Percentiles rank a stretch among this genome's conserved stretches.
phyloP scores from a whole-genome alignment of 1,284 basidiomycete genomes.

The Stygiomarasmius scandens region DNA sequence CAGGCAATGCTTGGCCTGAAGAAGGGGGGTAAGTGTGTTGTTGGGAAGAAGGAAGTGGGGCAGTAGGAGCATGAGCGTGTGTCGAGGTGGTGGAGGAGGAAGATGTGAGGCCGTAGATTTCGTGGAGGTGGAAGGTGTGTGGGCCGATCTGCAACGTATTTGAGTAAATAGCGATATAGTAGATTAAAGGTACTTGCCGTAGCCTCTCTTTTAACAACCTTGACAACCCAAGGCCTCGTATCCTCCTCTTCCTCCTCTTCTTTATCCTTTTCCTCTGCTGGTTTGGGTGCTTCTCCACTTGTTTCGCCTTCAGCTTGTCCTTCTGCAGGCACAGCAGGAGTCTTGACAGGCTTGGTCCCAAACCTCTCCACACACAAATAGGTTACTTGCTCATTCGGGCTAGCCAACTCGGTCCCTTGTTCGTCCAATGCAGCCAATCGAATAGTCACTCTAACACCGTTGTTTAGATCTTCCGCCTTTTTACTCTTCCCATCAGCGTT shows the following conservation, averaged over 20 bases:
- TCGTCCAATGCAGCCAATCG: slow-evolving; percentile 77
- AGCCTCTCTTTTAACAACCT: slow-evolving; percentile 87
- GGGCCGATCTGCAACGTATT: slow-evolving; percentile 67
- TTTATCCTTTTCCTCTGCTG: slow-evolving; percentile 2
- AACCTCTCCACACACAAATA: slow-evolving; percentile 84
- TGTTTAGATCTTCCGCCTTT: slow-evolving; percentile 49
- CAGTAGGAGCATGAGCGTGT: slow-evolving; percentile 41
- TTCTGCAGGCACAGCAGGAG: neutral
- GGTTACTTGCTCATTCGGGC: slow-evolving; percentile 82
- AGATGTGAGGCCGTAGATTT: slow-evolving; percentile 85
- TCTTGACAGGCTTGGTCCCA: slow-evolving; percentile 38
- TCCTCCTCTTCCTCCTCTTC: slow-evolving; percentile 43
- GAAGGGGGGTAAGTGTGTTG: slow-evolving; percentile 50
- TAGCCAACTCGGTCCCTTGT: slow-evolving; percentile 61
- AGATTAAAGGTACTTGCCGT: slow-evolving; percentile 46
- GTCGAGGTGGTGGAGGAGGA: slow-evolving; percentile 56
- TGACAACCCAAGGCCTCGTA: slow-evolving; percentile 78
- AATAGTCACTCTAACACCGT: slow-evolving; percentile 78
- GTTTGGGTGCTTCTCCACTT: neutral
- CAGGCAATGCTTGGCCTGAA: slow-evolving; percentile 30
- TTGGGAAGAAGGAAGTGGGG: slow-evolving; percentile 41
- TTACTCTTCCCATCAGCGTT: slow-evolving; percentile 37
- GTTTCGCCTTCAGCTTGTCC: neutral
- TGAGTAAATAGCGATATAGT: slow-evolving; percentile 8
- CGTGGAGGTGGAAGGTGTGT: slow-evolving; percentile 89